Percentiles rank a stretch among this genome's conserved stretches.
Evolutionary conservation across 169 alveolate species (phyloP).

Genomic region (Cryptosporidium muris): DNA sequence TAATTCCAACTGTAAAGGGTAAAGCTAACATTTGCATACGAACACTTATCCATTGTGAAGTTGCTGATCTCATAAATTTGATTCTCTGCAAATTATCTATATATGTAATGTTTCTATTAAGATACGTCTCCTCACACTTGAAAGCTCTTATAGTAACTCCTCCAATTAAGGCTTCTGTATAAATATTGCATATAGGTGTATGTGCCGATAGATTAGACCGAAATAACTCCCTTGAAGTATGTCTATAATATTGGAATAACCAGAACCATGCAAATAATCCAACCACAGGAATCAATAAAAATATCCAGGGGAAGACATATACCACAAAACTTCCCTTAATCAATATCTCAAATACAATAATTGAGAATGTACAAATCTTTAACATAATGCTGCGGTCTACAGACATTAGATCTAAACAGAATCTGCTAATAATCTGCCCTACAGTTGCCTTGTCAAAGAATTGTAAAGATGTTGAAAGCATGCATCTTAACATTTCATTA

Average conservation of each 20-base stretch:
- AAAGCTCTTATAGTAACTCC: constrained; percentile 72
- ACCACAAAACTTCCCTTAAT: constrained; percentile 62
- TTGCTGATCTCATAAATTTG: constrained; percentile 49
- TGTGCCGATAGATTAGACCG: constrained; percentile 73
- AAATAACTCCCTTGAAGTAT: constrained; percentile 75
- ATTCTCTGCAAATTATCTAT: constrained; percentile 45
- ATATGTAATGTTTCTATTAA: constrained; percentile 14
- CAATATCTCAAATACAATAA: constrained; percentile 68
- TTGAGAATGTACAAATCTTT: constrained; percentile 70
- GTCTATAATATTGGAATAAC: constrained; percentile 69
- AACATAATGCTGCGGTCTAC: constrained; percentile 73
- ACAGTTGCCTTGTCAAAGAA: constrained; percentile 73
- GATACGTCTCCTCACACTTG: constrained; percentile 32
- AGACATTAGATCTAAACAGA: constrained; percentile 73
- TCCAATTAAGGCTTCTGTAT: constrained; percentile 76
- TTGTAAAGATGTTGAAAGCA: constrained; percentile 73
- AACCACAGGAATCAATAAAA: constrained; percentile 46
- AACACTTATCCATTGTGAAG: constrained; percentile 68
- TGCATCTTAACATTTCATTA: constrained; percentile 69
- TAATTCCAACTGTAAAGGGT: constrained; percentile 66
- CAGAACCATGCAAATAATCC: constrained; percentile 55
- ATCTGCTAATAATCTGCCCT: constrained; percentile 76
- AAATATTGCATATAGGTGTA: constrained; percentile 76
- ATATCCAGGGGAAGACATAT: constrained; percentile 54
- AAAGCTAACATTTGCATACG: constrained; percentile 53